phyloP scores from a whole-genome alignment of 805 yeast genomes.

The Candida pseudofarinosa region DNA sequence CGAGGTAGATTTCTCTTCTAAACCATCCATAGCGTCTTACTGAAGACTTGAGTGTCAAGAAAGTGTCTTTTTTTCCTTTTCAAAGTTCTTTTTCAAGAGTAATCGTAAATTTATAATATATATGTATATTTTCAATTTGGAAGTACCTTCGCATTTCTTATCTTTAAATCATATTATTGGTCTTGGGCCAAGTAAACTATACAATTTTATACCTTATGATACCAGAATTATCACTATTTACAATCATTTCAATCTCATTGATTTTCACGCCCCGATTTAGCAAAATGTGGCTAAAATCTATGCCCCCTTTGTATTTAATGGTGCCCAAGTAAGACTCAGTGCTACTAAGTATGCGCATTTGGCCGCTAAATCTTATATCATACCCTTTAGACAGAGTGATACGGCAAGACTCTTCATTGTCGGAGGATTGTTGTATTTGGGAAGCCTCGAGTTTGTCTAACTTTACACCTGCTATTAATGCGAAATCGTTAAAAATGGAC shows the following conservation, averaged over 20 bases:
- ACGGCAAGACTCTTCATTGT: background rate
- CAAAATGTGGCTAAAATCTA: slow-evolving; percentile 29
- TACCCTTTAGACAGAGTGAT: slow-evolving; percentile 15
- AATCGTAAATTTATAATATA: background rate
- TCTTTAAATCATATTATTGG: background rate
- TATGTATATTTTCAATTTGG: background rate
- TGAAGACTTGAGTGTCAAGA: too few relatives aligned
- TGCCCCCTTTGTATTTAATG: slow-evolving; percentile 21
- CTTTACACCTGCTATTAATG: slow-evolving; percentile 21
- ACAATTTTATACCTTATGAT: slow-evolving; percentile 9
- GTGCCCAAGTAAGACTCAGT: slow-evolving; percentile 13
- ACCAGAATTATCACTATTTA: slow-evolving; percentile 4
- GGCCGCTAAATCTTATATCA: slow-evolving; percentile 22
- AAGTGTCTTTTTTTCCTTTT: too few relatives aligned
- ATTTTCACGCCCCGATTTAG: slow-evolving; percentile 31
- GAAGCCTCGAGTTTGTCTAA: slow-evolving; percentile 20
- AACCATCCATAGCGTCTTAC: background rate
- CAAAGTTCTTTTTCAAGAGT: too few relatives aligned
- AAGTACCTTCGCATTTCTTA: background rate
- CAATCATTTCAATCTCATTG: slow-evolving; percentile 15
- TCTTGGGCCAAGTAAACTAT: background rate
- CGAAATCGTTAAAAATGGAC: slow-evolving; percentile 13
- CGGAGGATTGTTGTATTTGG: slow-evolving; percentile 10
- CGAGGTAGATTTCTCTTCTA: background rate
- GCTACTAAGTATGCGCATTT: slow-evolving; percentile 17